Evolutionary conservation across 2,329 filamentous ascomycete genomes (phyloP).

Genomic region (Coniochaeta sp.): DNA sequence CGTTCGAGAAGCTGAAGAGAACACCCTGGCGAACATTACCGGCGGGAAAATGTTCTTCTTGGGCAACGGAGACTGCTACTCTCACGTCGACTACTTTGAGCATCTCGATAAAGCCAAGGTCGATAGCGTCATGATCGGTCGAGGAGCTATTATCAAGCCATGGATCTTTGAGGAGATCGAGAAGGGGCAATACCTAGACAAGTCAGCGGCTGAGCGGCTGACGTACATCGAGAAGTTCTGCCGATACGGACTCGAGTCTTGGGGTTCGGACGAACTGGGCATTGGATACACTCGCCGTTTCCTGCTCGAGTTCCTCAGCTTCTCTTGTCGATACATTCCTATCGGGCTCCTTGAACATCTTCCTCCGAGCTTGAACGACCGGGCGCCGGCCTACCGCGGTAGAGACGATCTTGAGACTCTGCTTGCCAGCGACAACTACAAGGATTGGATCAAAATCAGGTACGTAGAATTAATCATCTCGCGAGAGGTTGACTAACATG

Average conservation of each 20-base stretch:
- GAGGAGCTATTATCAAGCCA: slow-evolving; percentile 91
- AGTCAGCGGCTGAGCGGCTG: slow-evolving; percentile 81
- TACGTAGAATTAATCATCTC: slow-evolving; percentile 35
- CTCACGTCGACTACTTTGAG: slow-evolving; percentile 77
- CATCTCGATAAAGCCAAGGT: slow-evolving; percentile 72
- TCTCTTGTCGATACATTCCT: slow-evolving; percentile 85
- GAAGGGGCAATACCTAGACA: slow-evolving; percentile 88
- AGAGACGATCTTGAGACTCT: slow-evolving; percentile 91
- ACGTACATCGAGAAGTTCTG: slow-evolving; percentile 82
- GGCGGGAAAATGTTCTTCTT: slow-evolving; percentile 78
- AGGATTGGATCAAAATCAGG: slow-evolving; percentile 99
- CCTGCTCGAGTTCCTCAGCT: slow-evolving; percentile 92
- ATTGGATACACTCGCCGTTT: slow-evolving; percentile 87
- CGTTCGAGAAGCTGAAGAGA: slow-evolving; percentile 64
- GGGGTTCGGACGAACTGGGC: slow-evolving; percentile 93
- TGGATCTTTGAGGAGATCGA: slow-evolving; percentile 98
- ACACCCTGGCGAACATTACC: slow-evolving; percentile 58
- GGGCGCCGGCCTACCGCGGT: slow-evolving; percentile 76
- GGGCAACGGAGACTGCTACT: slow-evolving; percentile 95
- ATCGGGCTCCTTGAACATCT: slow-evolving; percentile 81
- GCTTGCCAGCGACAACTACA: slow-evolving; percentile 82
- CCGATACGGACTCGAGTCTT: slow-evolving; percentile 83
- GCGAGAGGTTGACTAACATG: background rate
- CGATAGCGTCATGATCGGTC: slow-evolving; percentile 95
- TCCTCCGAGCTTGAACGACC: slow-evolving; percentile 81